Evolutionary conservation across 805 yeast genomes (phyloP).

Genomic region (Candida endomychidarum): DNA sequence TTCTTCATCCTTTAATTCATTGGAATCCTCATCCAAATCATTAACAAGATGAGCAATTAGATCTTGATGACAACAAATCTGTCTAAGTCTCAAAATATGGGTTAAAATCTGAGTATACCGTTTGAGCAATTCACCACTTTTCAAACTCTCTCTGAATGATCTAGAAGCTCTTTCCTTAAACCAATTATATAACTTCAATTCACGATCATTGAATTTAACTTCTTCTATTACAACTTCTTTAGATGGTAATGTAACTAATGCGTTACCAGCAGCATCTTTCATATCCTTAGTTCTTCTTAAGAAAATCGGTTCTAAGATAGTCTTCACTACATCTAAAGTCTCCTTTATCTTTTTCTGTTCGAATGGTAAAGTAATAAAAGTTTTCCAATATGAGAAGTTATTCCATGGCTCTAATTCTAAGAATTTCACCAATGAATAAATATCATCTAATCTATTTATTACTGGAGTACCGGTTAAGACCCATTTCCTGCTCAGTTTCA

Average conservation of each 20-base stretch:
- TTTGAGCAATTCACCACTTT: slow-evolving; percentile 65
- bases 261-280: slow-evolving; percentile 70
- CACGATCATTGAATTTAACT: slow-evolving; percentile 64
- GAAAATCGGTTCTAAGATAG: slow-evolving; percentile 79
- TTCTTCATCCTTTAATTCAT: slow-evolving; percentile 1
- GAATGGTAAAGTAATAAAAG: slow-evolving; percentile 80
- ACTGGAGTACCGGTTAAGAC: slow-evolving; percentile 91
- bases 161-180: slow-evolving; percentile 65
- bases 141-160: slow-evolving; percentile 58
- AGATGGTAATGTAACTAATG: slow-evolving; percentile 72
- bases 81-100: slow-evolving; percentile 80
- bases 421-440: slow-evolving; percentile 74
- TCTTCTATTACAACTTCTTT: slow-evolving; percentile 71
- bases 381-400: slow-evolving; percentile 80
- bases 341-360: slow-evolving; percentile 67
- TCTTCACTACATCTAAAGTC: slow-evolving; percentile 81
- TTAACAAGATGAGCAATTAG: slow-evolving; percentile 56
- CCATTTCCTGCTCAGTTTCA: slow-evolving; percentile 75
- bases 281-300: slow-evolving; percentile 84
- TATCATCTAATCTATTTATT: slow-evolving; percentile 82
- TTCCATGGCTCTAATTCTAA: slow-evolving; percentile 88
- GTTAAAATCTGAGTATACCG: slow-evolving; percentile 78
- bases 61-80: slow-evolving; percentile 82
- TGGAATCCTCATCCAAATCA: slow-evolving; percentile 29
- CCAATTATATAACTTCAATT: slow-evolving; percentile 64